A percentile compares a stretch with the other conserved stretches of the same genome.
These are phyloP conservation scores for Ustilago esculenta DNA, from an alignment of 1,284 basidiomycete genomes.

Conservation along the genomic window DNA sequence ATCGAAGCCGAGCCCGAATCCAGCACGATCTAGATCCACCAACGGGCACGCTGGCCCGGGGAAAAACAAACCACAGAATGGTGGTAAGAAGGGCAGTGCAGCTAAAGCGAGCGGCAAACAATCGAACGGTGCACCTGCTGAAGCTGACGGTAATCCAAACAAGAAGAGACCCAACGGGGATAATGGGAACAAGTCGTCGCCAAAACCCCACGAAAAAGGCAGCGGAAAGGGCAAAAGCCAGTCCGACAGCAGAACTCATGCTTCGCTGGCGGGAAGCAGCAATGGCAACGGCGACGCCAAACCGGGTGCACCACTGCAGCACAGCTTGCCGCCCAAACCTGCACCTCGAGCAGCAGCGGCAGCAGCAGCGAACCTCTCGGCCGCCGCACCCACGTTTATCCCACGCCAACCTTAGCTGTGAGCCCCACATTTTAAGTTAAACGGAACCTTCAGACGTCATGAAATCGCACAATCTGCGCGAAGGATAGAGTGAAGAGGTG, in stretches of 20 bases:
- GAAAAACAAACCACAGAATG: conserved; percentile 16
- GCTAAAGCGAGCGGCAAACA: conserved; percentile 12
- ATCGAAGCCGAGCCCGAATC: conserved; percentile 3
- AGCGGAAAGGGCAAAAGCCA: conserved; percentile 4
- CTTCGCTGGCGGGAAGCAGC: neutral
- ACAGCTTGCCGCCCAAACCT: conserved; percentile 19
- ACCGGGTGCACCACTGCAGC: neutral
- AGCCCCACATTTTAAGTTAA: no score
- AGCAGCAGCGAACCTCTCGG: conserved; percentile 16
- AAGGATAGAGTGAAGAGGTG: conserved; percentile 1
- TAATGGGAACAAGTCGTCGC: conserved; percentile 3
- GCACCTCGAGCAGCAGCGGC: neutral
- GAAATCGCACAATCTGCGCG: neutral
- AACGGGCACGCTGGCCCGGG: conserved; percentile 5
- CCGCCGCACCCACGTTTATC: conserved; percentile 28
- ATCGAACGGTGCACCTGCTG: conserved; percentile 2
- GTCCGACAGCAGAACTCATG: neutral
- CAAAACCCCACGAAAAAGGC: conserved; percentile 6
- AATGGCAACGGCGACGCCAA: neutral
- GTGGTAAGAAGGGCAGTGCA: conserved; percentile 14
- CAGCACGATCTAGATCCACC: neutral
- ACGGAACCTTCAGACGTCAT: no score
- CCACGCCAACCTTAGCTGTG: conserved; percentile 18
- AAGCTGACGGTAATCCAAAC: neutral
- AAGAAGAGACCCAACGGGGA: conserved; percentile 4